Percentiles rank a stretch among this genome's conserved stretches.
Conservation (phyloP, 129 eudicot genomes). For the Logfia minima region DNA sequence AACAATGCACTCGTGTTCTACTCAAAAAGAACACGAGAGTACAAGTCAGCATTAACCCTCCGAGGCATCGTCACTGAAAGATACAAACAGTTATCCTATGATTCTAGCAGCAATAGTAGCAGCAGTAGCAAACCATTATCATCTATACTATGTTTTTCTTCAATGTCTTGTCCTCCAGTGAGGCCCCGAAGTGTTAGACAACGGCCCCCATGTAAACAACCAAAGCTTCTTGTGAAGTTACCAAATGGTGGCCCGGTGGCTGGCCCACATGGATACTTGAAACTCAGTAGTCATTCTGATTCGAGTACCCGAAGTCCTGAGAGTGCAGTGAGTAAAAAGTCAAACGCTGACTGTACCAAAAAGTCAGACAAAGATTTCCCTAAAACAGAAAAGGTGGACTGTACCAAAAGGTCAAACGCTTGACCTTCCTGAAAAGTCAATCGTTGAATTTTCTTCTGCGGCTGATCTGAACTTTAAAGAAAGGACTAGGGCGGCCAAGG, state of each 20-base stretch:
- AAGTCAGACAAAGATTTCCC: neutral
- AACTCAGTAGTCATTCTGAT: constrained; percentile 36
- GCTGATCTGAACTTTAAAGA: constrained; percentile 21
- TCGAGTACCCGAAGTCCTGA: constrained; percentile 21
- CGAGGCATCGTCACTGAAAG: constrained; percentile 53
- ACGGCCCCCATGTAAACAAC: constrained; percentile 39
- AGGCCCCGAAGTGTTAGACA: constrained; percentile 67
- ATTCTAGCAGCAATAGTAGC: constrained; percentile 26
- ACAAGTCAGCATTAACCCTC: constrained; percentile 68
- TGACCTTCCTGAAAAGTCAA: neutral
- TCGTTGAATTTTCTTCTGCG: neutral
- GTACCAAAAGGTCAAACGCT: neutral
- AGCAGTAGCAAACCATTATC: constrained; percentile 35
- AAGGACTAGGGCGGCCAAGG: constrained; percentile 38
- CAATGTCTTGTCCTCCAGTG: constrained; percentile 62
- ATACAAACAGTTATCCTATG: constrained; percentile 43
- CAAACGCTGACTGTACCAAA: neutral
- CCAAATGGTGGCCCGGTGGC: constrained; percentile 10
- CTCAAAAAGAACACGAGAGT: constrained; percentile 84
- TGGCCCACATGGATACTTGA: constrained; percentile 36
- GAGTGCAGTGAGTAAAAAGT: constrained; percentile 24
- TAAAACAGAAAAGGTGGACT: neutral
- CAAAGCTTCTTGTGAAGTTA: constrained; percentile 38
- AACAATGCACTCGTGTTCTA: constrained; percentile 88
- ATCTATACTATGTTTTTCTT: constrained; percentile 40